These are phyloP conservation scores for Oxyria digyna DNA, from an alignment of 148 eudicot genomes.

Conservation along the genomic window DNA sequence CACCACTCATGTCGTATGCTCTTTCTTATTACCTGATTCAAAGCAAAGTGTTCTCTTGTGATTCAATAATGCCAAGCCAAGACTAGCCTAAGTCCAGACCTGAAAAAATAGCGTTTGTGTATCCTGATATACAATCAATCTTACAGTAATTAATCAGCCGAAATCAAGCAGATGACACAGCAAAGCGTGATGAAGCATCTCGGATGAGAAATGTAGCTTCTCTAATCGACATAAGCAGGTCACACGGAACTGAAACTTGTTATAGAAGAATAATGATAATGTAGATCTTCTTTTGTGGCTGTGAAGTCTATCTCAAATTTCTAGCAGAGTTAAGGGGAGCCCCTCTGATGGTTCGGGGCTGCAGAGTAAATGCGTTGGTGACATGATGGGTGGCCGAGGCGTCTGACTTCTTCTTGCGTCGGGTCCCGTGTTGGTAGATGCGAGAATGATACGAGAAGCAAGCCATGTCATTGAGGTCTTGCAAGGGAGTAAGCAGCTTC, in stretches of 20 bases:
- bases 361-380: conserved; percentile 17
- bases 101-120: neutral
- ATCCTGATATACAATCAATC: too few species aligned
- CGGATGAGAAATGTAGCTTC: neutral
- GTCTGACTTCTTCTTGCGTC: conserved; percentile 63
- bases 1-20: neutral
- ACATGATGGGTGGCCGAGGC: conserved; percentile 34
- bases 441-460: conserved; percentile 56
- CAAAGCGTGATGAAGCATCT: neutral
- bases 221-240: neutral
- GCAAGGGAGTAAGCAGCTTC: conserved; percentile 54
- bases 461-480: conserved; percentile 73
- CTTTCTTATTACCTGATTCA: conserved; percentile 1
- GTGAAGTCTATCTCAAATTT: conserved; percentile 1
- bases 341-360: conserved; percentile 34
- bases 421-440: conserved; percentile 41
- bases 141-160: neutral
- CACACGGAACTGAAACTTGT: neutral
- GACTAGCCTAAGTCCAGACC: neutral
- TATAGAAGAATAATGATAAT: too few species aligned
- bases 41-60: neutral
- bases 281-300: too few species aligned
- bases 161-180: neutral
- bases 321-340: conserved; percentile 40
- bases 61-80: neutral